Evolutionary conservation across 2,329 filamentous ascomycete genomes (phyloP).

Genomic region (Phyllosticta citribraziliensis): DNA sequence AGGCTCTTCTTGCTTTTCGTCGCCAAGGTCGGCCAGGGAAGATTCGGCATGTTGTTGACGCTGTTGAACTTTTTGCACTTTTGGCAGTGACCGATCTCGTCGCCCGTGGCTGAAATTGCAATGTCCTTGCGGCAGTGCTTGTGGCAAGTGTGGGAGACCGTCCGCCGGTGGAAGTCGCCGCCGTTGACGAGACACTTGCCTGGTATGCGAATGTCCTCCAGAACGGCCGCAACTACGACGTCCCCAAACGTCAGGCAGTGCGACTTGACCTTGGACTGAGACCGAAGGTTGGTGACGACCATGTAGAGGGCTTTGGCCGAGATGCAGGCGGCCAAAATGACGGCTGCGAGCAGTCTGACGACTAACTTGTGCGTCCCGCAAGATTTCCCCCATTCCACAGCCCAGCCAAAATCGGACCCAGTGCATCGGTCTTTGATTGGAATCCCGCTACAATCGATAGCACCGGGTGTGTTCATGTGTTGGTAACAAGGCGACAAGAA

Average conservation of each 20-base stretch:
- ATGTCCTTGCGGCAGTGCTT: conserved; percentile 20
- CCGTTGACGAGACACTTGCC: conserved; percentile 26
- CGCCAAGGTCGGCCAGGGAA: conserved; percentile 20
- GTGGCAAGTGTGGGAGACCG: conserved; percentile 20
- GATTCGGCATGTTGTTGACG: conserved; percentile 15
- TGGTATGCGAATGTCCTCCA: conserved; percentile 19
- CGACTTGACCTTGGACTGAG: conserved; percentile 19
- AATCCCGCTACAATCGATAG: background rate
- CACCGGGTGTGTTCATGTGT: background rate
- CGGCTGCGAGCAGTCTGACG: conserved; percentile 22
- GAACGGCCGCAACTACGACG: conserved; percentile 21
- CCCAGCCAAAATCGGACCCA: background rate
- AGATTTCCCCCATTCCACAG: background rate
- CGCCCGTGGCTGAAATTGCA: no score
- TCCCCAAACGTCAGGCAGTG: conserved; percentile 24
- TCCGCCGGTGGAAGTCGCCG: conserved; percentile 17
- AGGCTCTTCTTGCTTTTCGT: conserved; percentile 23
- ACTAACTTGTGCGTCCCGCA: conserved; percentile 14
- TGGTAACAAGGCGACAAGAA: background rate
- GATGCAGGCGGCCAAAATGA: conserved; percentile 19
- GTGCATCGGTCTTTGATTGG: background rate
- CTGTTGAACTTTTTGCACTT: conserved; percentile 21
- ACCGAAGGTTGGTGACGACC: conserved; percentile 18
- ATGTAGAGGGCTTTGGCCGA: conserved; percentile 22
- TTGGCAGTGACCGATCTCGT: conserved; percentile 17